phyloP scores from a whole-genome alignment of 2,329 filamentous ascomycete species.

The Seiridium cupressi region DNA sequence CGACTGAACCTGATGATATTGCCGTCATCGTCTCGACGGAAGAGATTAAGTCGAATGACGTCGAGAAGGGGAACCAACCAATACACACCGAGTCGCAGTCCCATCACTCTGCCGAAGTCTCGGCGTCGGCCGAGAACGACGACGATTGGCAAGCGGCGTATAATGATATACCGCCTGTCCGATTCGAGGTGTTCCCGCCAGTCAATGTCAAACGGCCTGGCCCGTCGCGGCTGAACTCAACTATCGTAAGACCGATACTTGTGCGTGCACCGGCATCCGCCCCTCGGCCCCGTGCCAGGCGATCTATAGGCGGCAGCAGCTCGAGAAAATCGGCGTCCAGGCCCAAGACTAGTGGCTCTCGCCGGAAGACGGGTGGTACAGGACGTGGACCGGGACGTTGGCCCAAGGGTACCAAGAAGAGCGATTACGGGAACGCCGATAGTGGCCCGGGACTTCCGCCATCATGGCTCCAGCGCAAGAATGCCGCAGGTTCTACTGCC shows the following conservation, averaged over 20 bases:
- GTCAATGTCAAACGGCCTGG: conserved; percentile 49
- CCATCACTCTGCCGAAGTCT: conserved; percentile 13
- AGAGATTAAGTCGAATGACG: conserved; percentile 22
- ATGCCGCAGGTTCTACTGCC: conserved; percentile 11
- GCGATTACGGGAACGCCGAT: conserved; percentile 65
- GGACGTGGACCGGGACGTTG: conserved; percentile 64
- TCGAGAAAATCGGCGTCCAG: conserved; percentile 33
- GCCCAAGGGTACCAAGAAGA: conserved; percentile 68
- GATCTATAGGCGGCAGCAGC: conserved; percentile 29
- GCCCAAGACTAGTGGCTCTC: conserved; percentile 39
- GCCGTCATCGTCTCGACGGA: conserved; percentile 15
- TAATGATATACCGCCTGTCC: conserved; percentile 61
- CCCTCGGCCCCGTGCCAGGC: conserved; percentile 34
- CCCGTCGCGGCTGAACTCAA: conserved; percentile 40
- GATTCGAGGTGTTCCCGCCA: conserved; percentile 78
- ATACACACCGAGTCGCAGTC: conserved; percentile 16
- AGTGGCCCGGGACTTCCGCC: conserved; percentile 64
- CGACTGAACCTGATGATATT: conserved; percentile 36
- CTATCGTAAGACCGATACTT: conserved; percentile 27
- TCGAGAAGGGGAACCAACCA: conserved; percentile 20
- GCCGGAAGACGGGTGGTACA: conserved; percentile 59
- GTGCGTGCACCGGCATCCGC: conserved; percentile 26
- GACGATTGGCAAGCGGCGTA: conserved; percentile 48
- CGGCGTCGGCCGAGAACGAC: conserved; percentile 22
- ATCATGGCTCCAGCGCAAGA: conserved; percentile 42